Evolutionary conservation across 345 rosid genomes (phyloP), one percentile per base, ranked within the genome.

Genomic region (Hevea brasiliensis): DNA sequence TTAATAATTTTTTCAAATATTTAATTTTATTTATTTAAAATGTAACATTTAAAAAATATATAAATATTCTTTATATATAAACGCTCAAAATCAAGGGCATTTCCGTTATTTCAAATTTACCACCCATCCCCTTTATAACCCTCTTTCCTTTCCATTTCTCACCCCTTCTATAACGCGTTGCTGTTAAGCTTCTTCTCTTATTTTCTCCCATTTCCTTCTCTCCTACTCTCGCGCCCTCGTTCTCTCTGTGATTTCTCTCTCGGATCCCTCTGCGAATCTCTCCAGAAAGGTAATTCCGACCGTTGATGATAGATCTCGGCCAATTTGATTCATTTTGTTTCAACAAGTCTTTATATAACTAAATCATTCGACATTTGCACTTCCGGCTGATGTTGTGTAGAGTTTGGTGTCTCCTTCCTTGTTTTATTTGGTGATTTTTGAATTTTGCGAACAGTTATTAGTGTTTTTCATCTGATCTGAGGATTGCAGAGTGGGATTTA

Each of bases 81-180:
- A n/a, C n/a, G n/a, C n/a, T n/a, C n/a, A 37, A 20, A 10, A 59
- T 1, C 6, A 35, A 64, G 77, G 81, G 77, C 68, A 77, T 57
- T 77, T 32, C 47, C 37, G 37, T 2, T 32, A 32, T 32, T 32
- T 50, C 21, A 50, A 1, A 2, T 27, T 12, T 4, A 32, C 74
- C 37, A 59, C 20, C 51, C 26, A 37, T 57, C 17, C 27, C 26
- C 65, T 44, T 41, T 74, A 68, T 72, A 65, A 65, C 57, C 32
- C 35, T 40, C 40, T 55, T 61, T 23, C 44, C 27, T 61, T 47
- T 21, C 15, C 60, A 42, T 29, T 59, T 73, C 63, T 41, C 53
- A 32, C 37, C 24, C 37, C 37, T 32, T 7, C n/a, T 15, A 59
- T 50, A 63, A 20, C 74, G 82, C 85, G 79, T 85, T 79, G 79